These are phyloP conservation scores for Colletotrichum cereale DNA, from an alignment of 2,329 filamentous ascomycete species.

Conservation along the genomic window DNA sequence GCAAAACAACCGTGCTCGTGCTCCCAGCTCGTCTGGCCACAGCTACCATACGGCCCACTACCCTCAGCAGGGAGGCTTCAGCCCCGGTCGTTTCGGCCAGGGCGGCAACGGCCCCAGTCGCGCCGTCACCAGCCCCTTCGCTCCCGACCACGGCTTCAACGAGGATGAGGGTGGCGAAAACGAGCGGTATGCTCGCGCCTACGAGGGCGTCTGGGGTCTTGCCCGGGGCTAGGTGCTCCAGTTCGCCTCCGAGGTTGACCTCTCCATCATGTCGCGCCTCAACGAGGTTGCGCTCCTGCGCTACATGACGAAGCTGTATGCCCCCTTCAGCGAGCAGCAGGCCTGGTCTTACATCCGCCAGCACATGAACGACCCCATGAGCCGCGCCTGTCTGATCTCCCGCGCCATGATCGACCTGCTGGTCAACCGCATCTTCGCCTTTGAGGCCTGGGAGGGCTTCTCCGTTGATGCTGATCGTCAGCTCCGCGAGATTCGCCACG, in stretches of 20 bases:
- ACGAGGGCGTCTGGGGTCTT: constrained; percentile 39
- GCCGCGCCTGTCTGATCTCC: constrained; percentile 58
- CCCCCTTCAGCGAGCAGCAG: constrained; percentile 50
- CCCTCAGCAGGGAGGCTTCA: constrained; percentile 21
- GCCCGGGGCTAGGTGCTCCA: constrained; percentile 40
- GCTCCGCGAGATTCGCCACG: constrained; percentile 51
- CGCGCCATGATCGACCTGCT: constrained; percentile 58
- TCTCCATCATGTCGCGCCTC: constrained; percentile 17
- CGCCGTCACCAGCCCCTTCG: constrained; percentile 8
- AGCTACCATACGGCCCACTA: constrained; percentile 16
- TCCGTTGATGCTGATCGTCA: constrained; percentile 51
- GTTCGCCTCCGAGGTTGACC: constrained; percentile 34
- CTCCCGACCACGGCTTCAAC: constrained; percentile 7
- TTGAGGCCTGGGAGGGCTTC: constrained; percentile 55
- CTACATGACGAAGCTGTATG: constrained; percentile 39
- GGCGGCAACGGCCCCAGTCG: constrained; percentile 19
- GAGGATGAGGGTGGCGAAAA: constrained; percentile 29
- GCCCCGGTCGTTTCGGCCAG: constrained; percentile 14
- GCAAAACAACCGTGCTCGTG: constrained; percentile 3
- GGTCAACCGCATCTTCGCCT: constrained; percentile 56
- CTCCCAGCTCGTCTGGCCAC: constrained; percentile 10
- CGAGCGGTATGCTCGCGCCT: constrained; percentile 36
- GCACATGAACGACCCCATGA: constrained; percentile 54
- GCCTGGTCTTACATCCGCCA: constrained; percentile 56
- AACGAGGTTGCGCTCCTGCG: constrained; percentile 30